phyloP scores from a whole-genome alignment of 768 basidiomycete species.

The Agaricus subrufescens region DNA sequence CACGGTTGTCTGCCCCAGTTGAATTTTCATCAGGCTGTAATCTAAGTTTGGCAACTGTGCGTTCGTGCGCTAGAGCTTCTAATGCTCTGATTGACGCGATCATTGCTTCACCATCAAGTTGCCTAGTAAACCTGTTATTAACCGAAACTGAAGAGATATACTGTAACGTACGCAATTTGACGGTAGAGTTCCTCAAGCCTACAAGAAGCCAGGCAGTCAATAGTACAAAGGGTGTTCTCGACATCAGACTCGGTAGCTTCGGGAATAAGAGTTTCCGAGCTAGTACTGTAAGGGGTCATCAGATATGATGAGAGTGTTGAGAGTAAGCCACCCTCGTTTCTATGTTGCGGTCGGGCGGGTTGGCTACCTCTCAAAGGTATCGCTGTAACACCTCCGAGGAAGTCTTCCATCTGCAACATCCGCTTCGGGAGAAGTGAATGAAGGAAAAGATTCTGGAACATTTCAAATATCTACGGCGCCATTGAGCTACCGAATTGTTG shows the following conservation, averaged over 20 bases:
- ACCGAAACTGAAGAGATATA: background rate
- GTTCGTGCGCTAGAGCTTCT: slow-evolving; percentile 84
- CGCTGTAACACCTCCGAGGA: slow-evolving; percentile 89
- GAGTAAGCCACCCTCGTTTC: slow-evolving; percentile 86
- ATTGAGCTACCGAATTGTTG: slow-evolving; percentile 3
- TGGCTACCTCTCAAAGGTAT: slow-evolving; percentile 84
- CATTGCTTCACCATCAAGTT: slow-evolving; percentile 74
- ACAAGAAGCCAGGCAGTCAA: slow-evolving; percentile 94
- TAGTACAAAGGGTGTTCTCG: slow-evolving; percentile 90
- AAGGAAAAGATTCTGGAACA: slow-evolving; percentile 94
- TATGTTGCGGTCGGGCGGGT: slow-evolving; percentile 53
- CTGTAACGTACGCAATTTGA: slow-evolving; percentile 77
- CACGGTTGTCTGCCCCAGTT: slow-evolving; percentile 35
- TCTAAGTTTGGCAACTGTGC: slow-evolving; percentile 76
- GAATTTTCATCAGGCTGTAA: slow-evolving; percentile 60
- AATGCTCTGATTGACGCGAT: slow-evolving; percentile 82
- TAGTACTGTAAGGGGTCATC: slow-evolving; percentile 86
- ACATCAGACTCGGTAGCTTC: slow-evolving; percentile 90
- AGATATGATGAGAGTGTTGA: slow-evolving; percentile 94
- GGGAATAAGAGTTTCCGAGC: slow-evolving; percentile 70
- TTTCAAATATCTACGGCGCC: slow-evolving; percentile 81
- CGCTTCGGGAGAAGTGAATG: slow-evolving; percentile 86
- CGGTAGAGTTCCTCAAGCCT: slow-evolving; percentile 91
- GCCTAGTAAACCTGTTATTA: slow-evolving; percentile 36
- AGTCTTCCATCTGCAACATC: slow-evolving; percentile 98